A percentile compares a stretch with the other conserved stretches of the same genome.
These are phyloP conservation scores for Phialocephala sp. DNA, from an alignment of 2,329 filamentous ascomycete genomes.

Conservation along the genomic window DNA sequence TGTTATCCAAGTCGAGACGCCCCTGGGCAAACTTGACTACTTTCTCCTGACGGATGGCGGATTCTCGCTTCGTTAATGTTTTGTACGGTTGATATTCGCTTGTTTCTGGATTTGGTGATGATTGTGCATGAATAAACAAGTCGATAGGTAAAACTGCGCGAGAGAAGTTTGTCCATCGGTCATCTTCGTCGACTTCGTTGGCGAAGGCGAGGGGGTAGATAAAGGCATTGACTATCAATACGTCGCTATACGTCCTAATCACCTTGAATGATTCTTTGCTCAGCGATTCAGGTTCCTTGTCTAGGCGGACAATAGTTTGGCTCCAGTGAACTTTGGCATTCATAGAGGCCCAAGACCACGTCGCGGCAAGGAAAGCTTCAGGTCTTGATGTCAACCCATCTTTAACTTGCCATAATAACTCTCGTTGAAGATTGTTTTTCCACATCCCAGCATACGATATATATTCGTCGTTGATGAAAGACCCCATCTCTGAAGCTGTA, in stretches of 20 bases:
- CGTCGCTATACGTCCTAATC: neutral
- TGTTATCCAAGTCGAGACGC: slow-evolving; percentile 16
- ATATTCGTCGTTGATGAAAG: slow-evolving; percentile 10
- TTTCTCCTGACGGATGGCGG: neutral
- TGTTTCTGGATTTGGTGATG: neutral
- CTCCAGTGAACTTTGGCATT: slow-evolving; percentile 10
- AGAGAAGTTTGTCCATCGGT: slow-evolving; percentile 15
- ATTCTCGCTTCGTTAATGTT: neutral
- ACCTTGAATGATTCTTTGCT: neutral
- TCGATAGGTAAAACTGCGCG: slow-evolving; percentile 14
- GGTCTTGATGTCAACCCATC: slow-evolving; percentile 8
- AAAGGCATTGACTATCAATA: slow-evolving; percentile 13
- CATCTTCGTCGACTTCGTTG: slow-evolving; percentile 17
- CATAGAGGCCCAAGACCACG: slow-evolving; percentile 25
- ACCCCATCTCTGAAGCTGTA: slow-evolving; percentile 19
- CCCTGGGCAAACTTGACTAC: slow-evolving; percentile 17
- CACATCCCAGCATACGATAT: slow-evolving; percentile 22
- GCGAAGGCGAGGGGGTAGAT: slow-evolving; percentile 12
- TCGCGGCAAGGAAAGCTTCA: slow-evolving; percentile 19
- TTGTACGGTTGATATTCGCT: neutral
- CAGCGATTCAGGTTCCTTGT: neutral
- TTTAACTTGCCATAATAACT: slow-evolving; percentile 19
- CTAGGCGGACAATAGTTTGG: neutral
- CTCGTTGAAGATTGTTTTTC: slow-evolving; percentile 11
- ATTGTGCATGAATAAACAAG: slow-evolving; percentile 1